Conservation (phyloP, 345 rosid genomes). For the Erucastrum elatum region DNA sequence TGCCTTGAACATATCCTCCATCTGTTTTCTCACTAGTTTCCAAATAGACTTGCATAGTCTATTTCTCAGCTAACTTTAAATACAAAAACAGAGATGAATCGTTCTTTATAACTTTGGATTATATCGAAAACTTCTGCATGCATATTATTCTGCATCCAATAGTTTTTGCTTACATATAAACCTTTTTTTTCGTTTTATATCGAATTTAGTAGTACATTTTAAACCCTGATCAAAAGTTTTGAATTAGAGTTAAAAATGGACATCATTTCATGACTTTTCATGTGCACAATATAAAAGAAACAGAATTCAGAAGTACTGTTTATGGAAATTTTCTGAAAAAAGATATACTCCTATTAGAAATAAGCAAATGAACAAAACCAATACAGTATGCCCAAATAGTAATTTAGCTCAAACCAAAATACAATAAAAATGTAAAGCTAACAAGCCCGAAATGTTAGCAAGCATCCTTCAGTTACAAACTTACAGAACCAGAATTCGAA, state of each 20-base stretch:
- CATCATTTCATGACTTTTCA: background rate
- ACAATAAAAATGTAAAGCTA: constrained; percentile 12
- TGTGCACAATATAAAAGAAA: background rate
- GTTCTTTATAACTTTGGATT: constrained; percentile 6
- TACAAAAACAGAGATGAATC: too few relatives aligned
- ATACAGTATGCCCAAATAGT: background rate
- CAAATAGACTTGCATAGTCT: too few relatives aligned
- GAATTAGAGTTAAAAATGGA: background rate
- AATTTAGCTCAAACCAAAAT: constrained; percentile 17
- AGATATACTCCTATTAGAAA: too few relatives aligned
- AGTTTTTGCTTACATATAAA: background rate
- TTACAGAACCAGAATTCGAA: too few relatives aligned
- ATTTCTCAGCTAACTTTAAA: too few relatives aligned
- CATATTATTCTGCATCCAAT: background rate
- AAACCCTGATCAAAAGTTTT: background rate
- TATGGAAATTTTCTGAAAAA: too few relatives aligned
- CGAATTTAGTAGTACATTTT: too few relatives aligned
- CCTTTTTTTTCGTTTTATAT: too few relatives aligned
- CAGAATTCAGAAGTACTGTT: background rate
- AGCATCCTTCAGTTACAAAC: constrained; percentile 11
- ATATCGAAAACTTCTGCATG: constrained; percentile 25
- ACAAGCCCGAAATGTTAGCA: constrained; percentile 15
- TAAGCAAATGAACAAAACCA: background rate
- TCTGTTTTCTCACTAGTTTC: too few relatives aligned
- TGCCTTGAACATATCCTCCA: too few relatives aligned